A percentile compares a stretch with the other conserved stretches of the same genome.
Evolutionary conservation across 805 yeast genomes (phyloP).

Genomic region (Metschnikowia vanudenii): DNA sequence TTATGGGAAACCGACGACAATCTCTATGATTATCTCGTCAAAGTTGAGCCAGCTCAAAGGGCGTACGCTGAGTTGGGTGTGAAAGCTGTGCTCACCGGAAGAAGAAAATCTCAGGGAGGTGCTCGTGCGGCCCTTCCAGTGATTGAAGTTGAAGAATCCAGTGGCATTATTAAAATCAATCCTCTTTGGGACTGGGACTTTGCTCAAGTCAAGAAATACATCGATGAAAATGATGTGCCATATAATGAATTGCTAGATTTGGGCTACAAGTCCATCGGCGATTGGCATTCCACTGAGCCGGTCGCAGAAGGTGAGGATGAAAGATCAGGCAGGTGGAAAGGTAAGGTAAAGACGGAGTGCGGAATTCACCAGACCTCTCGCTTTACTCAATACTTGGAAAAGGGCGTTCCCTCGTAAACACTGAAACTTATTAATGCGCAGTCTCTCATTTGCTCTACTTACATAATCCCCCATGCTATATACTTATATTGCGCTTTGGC

Average conservation of each 20-base stretch:
- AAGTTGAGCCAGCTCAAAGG: constrained; percentile 88
- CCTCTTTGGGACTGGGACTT: constrained; percentile 87
- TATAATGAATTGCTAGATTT: constrained; percentile 78
- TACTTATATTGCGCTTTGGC: no score
- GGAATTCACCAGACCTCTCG: constrained; percentile 86
- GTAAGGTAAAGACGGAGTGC: constrained; percentile 88
- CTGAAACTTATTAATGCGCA: not conserved
- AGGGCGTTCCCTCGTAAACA: constrained; percentile 10
- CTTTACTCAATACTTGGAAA: constrained; percentile 58
- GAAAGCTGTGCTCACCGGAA: constrained; percentile 87
- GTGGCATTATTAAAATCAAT: constrained; percentile 79
- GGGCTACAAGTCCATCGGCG: constrained; percentile 92
- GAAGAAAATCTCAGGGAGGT: constrained; percentile 89
- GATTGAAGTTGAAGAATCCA: constrained; percentile 68
- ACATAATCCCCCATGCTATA: not conserved
- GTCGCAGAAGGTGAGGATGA: constrained; percentile 92
- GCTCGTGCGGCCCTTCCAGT: constrained; percentile 69
- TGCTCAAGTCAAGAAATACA: constrained; percentile 63
- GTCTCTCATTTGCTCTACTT: not conserved
- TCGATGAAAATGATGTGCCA: constrained; percentile 72
- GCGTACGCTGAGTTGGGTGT: constrained; percentile 74
- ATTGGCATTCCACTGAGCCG: constrained; percentile 91
- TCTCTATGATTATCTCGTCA: constrained; percentile 79
- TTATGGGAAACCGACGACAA: constrained; percentile 84
- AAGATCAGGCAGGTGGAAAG: constrained; percentile 97